Base-by-base conservation (phyloP, 805 yeast genomes). In the Blastobotrys terrestris region DNA sequence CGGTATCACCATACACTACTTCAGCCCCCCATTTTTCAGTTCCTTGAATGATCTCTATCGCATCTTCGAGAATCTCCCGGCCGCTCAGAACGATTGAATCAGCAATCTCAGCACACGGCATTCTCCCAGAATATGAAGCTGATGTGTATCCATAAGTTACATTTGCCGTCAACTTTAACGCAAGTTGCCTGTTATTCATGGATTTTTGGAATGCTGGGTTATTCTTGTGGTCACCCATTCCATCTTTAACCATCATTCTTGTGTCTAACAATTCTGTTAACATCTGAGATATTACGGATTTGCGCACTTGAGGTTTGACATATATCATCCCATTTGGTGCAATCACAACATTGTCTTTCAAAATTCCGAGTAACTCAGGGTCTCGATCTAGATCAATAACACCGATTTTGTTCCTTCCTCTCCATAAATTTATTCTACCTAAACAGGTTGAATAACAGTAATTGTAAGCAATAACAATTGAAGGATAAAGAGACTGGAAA, bases 1-100 rank as follows among this genome's bases (percentile, higher is more conserved):
- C 99, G 0, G 99, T 94, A 65, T 94, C 99, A 3, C 99, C 98
- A 65, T 94, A 94, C 0, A 92, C 96, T 0, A 94, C 97, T 61
- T 86, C 83, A 0, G 97, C 97, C 1, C 90, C 90, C 87, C 90
- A 87, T 20, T 73, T 63, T 2, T 71, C 65, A 14, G 77, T 71
- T 0, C 56, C 55, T 55, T 90, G 95, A 49, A 94, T 91, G 48
- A 77, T 62, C 1, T 77, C 76, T 22, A 89, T 83, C 0, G 97
- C 85, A 49, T 76, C 75, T 50, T 82, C 83, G 48, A 94, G 70
- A 0, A 89, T 85, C 67, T 92, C 97, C 51, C 98, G 73, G 0
- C 94, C 99, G 0, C 94, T 83, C 19, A 90, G 81, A 0, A 94
- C 99, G 65, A 94, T 88, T 11, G 95, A 85, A 69, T 94, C 99